Conservation (phyloP, 257 asterid species). For the Datura wrightii region DNA sequence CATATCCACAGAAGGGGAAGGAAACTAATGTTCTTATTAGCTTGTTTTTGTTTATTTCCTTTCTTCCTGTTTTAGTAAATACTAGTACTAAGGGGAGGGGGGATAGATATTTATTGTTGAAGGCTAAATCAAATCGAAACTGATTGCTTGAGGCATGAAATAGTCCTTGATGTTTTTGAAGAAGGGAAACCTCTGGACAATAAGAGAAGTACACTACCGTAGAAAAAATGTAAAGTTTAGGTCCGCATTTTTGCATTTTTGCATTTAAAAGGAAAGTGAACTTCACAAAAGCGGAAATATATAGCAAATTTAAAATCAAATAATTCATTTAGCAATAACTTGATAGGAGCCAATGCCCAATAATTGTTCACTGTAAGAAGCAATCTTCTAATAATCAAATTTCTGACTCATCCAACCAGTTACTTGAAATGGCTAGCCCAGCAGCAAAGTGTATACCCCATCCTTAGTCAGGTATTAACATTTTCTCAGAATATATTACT, state of each 20-base stretch:
- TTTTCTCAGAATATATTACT: conserved; percentile 39
- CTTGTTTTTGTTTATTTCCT: not conserved
- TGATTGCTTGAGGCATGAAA: conserved; percentile 21
- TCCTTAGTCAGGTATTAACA: conserved; percentile 16
- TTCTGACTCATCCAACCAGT: not conserved
- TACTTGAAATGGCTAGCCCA: not conserved
- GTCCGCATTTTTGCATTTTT: not conserved
- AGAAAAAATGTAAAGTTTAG: not conserved
- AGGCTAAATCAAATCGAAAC: conserved; percentile 11
- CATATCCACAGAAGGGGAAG: conserved; percentile 25
- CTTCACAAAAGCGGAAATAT: conserved; percentile 3
- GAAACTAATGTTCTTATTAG: conserved; percentile 11
- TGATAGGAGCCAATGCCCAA: not conserved
- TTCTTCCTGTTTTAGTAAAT: not conserved
- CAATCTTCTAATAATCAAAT: conserved; percentile 2
- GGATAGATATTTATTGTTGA: not conserved
- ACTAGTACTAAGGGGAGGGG: not conserved
- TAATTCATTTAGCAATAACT: not conserved
- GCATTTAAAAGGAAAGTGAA: conserved; percentile 11
- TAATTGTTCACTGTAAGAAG: not conserved
- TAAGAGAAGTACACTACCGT: not conserved
- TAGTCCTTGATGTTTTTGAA: conserved; percentile 9
- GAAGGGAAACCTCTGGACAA: conserved; percentile 11
- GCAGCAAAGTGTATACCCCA: conserved; percentile 4
- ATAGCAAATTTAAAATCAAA: conserved; percentile 15